These are phyloP conservation scores for Thermothielavioides terrestris DNA, from an alignment of 495 filamentous ascomycete genomes.

Conservation along the genomic window DNA sequence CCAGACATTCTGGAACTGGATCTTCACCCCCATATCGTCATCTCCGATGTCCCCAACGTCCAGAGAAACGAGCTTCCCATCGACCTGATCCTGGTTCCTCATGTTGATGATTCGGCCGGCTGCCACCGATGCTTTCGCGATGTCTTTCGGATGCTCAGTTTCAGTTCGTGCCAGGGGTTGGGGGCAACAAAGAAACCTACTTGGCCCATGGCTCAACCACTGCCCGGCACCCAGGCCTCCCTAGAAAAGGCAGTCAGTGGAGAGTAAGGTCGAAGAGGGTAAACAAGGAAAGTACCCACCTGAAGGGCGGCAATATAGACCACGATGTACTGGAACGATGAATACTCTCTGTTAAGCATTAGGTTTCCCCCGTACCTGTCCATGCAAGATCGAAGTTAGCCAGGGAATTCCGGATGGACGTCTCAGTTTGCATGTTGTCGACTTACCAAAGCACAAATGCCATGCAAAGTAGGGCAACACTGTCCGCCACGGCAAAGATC, in stretches of 20 bases:
- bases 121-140: constrained; percentile 50
- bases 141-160: constrained; percentile 29
- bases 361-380: constrained; percentile 36
- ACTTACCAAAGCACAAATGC: constrained; percentile 52
- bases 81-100: constrained; percentile 22
- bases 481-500: constrained; percentile 44
- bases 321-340: constrained; percentile 41
- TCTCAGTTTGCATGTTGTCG: neutral
- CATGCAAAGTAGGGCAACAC: constrained; percentile 45
- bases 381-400: no score
- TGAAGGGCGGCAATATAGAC: constrained; percentile 42
- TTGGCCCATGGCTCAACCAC: constrained; percentile 41
- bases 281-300: no score
- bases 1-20: constrained; percentile 49
- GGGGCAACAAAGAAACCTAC: constrained; percentile 25
- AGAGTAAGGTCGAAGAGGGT: neutral
- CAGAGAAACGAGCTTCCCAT: constrained; percentile 21
- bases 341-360: constrained; percentile 35
- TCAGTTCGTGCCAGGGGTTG: neutral
- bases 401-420: no score
- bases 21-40: constrained; percentile 41
- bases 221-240: constrained; percentile 35
- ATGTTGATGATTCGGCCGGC: constrained; percentile 47
- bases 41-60: constrained; percentile 26
- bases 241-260: constrained; percentile 11